A percentile compares a stretch with the other conserved stretches of the same genome.
Evolutionary conservation across 2,329 filamentous ascomycete genomes (phyloP).

Genomic region (Aspergillus terreus): DNA sequence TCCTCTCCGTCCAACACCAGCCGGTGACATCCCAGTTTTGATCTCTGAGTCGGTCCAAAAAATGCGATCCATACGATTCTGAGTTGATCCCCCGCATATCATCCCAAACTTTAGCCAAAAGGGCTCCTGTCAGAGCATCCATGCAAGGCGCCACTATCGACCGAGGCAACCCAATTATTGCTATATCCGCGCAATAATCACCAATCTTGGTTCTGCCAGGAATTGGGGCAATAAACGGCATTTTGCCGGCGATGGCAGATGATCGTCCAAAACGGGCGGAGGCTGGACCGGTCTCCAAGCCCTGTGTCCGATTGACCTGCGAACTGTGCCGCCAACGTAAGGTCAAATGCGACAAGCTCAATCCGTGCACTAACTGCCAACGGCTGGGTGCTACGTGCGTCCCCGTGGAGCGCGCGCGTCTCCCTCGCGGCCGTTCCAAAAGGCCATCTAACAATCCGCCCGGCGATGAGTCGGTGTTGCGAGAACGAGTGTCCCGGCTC

Average conservation of each 20-base stretch:
- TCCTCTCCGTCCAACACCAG: no score
- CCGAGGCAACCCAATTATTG: neutral
- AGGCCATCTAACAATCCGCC: constrained; percentile 10
- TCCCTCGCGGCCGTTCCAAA: constrained; percentile 29
- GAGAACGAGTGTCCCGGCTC: constrained; percentile 22
- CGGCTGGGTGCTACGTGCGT: constrained; percentile 22
- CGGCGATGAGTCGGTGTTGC: constrained; percentile 15
- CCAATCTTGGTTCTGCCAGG: no score
- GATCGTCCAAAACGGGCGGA: neutral
- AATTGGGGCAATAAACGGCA: no score
- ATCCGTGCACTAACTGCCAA: constrained; percentile 29
- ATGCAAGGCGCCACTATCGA: no score
- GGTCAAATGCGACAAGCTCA: constrained; percentile 32
- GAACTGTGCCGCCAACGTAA: constrained; percentile 31
- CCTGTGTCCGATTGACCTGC: constrained; percentile 26
- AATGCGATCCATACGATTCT: no score
- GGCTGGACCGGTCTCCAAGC: constrained; percentile 8
- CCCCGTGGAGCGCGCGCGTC: constrained; percentile 28
- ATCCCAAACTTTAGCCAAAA: no score
- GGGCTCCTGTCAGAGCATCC: no score
- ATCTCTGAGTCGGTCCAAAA: no score
- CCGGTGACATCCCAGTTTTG: no score
- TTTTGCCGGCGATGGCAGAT: constrained; percentile 4
- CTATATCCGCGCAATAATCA: no score
- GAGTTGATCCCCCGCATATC: no score